A percentile compares a stretch with the other conserved stretches of the same genome.
phyloP scores from a whole-genome alignment of 768 basidiomycete species.

The Mycena sanguinolenta region DNA sequence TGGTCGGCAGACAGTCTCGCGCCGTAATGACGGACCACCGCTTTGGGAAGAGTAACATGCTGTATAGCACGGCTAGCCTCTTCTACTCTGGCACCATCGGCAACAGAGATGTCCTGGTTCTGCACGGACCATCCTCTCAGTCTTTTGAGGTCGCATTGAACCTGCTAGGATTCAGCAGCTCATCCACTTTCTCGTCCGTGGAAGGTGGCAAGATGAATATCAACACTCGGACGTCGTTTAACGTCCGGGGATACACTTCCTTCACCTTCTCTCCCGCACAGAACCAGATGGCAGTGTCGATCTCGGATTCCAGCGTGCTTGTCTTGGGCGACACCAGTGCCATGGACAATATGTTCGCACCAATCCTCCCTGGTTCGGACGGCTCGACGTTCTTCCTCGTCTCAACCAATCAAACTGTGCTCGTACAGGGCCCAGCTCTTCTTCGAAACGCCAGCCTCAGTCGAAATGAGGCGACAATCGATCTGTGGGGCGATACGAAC shows the following conservation, averaged over 20 bases:
- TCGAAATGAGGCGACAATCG: conserved; percentile 3
- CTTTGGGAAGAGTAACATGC: conserved; percentile 20
- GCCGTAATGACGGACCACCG: conserved; percentile 22
- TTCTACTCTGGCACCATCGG: conserved; percentile 30
- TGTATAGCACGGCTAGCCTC: conserved; percentile 31
- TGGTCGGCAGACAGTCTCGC: conserved; percentile 26
- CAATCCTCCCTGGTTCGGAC: conserved; percentile 25
- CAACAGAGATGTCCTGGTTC: conserved; percentile 22
- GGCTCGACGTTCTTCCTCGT: conserved; percentile 23
- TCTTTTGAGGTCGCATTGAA: conserved; percentile 27
- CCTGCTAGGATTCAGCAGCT: conserved; percentile 8
- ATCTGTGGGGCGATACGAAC: conserved; percentile 28
- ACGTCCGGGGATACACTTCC: background rate
- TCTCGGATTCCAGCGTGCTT: conserved; percentile 25
- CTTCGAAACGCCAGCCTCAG: conserved; percentile 25
- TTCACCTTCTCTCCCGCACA: conserved; percentile 25
- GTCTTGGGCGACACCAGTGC: conserved; percentile 20
- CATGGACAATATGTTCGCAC: conserved; percentile 21
- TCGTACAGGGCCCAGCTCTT: conserved; percentile 22
- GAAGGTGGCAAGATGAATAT: conserved; percentile 21
- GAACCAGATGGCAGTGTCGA: conserved; percentile 21
- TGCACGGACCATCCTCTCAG: conserved; percentile 28
- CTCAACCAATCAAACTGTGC: conserved; percentile 27
- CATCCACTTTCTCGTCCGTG: conserved; percentile 16
- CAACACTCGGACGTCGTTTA: conserved; percentile 15